Evolutionary conservation across 345 rosid species (phyloP).

Genomic region (Melaleuca quinquenervia): DNA sequence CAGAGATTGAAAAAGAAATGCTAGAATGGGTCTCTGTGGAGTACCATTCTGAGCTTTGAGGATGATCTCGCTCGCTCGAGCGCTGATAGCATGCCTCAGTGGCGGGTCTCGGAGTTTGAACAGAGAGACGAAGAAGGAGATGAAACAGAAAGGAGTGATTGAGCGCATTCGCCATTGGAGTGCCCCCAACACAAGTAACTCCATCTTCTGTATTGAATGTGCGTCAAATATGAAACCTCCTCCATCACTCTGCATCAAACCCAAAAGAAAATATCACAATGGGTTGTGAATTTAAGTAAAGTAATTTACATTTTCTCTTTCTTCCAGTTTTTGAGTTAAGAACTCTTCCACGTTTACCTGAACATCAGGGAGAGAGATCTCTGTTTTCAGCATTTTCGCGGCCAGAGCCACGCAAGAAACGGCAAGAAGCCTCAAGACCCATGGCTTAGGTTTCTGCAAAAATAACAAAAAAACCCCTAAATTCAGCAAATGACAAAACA

Average conservation of each 20-base stretch:
- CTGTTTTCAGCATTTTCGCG: slow-evolving; percentile 61
- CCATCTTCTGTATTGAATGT: slow-evolving; percentile 59
- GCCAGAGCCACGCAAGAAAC: slow-evolving; percentile 62
- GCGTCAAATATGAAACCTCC: slow-evolving; percentile 35
- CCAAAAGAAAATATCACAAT: neutral
- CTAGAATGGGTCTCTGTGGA: neutral
- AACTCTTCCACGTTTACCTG: slow-evolving; percentile 21
- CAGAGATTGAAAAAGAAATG: neutral
- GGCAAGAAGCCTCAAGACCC: slow-evolving; percentile 56
- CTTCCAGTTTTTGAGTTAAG: neutral
- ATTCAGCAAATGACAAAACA: neutral
- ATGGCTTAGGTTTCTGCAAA: slow-evolving; percentile 26
- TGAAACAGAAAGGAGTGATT: slow-evolving; percentile 72
- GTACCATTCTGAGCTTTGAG: slow-evolving; percentile 57
- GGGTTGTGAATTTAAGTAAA: neutral
- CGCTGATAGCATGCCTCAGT: slow-evolving; percentile 29
- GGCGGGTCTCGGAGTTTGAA: slow-evolving; percentile 43
- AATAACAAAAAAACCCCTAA: neutral
- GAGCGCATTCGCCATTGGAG: slow-evolving; percentile 92
- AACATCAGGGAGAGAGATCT: slow-evolving; percentile 25
- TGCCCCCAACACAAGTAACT: slow-evolving; percentile 57
- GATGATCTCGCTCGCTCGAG: slow-evolving; percentile 49
- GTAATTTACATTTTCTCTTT: neutral
- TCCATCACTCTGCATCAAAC: slow-evolving; percentile 19
- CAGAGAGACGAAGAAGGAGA: slow-evolving; percentile 40